Conservation (phyloP, 768 basidiomycete genomes). For the Crucibulum laeve region DNA sequence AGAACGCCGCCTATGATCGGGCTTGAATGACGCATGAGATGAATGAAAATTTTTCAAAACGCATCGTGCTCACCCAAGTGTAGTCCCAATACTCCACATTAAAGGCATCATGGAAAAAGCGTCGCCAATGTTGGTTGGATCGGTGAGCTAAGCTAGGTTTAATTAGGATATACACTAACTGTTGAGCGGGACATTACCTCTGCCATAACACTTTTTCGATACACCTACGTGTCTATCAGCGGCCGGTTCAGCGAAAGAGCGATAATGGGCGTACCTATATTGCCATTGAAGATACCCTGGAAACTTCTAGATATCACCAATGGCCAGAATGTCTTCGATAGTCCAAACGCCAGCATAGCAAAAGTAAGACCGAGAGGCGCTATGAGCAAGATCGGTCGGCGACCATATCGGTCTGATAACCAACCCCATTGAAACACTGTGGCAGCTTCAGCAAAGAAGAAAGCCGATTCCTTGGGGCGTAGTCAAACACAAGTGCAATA, state of each 20-base stretch:
- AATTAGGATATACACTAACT: not conserved
- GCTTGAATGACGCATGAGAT: slow-evolving; percentile 23
- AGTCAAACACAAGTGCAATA: not conserved
- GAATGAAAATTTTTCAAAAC: not conserved
- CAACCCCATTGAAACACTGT: slow-evolving; percentile 42
- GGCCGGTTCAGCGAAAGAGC: not conserved
- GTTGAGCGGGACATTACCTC: slow-evolving; percentile 27
- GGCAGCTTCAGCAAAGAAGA: slow-evolving; percentile 38
- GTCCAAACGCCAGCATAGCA: slow-evolving; percentile 36
- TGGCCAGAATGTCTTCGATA: slow-evolving; percentile 33
- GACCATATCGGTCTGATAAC: slow-evolving; percentile 37
- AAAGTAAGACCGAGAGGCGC: slow-evolving; percentile 36
- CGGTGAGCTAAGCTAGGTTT: slow-evolving; percentile 23
- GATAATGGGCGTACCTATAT: slow-evolving; percentile 17
- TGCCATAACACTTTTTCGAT: slow-evolving; percentile 38
- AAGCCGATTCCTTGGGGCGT: slow-evolving; percentile 33
- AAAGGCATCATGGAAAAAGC: slow-evolving; percentile 29
- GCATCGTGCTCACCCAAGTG: slow-evolving; percentile 20
- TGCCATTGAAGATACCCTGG: slow-evolving; percentile 37
- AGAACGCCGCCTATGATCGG: slow-evolving; percentile 64
- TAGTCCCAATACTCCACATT: slow-evolving; percentile 29
- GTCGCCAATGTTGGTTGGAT: slow-evolving; percentile 33
- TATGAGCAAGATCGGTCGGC: slow-evolving; percentile 36
- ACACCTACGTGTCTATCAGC: slow-evolving; percentile 23
- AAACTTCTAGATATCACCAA: slow-evolving; percentile 20